These are phyloP conservation scores for Arabis alpina DNA, from an alignment of 345 rosid genomes.

Conservation along the genomic window DNA sequence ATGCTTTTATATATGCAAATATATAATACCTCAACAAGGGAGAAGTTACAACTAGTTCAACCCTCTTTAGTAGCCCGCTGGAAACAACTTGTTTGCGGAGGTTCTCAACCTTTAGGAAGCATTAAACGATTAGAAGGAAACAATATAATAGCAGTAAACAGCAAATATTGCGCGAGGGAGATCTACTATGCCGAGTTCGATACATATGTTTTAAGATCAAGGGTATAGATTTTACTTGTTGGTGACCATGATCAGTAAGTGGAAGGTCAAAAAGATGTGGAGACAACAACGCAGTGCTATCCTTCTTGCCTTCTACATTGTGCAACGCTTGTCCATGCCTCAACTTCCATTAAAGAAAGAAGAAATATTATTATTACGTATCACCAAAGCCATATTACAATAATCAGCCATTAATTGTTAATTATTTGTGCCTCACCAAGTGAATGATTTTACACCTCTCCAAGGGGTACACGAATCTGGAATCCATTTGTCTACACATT, in stretches of 20 bases:
- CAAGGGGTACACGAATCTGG: conserved; percentile 50
- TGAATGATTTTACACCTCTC: conserved; percentile 59
- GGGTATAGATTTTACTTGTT: conserved; percentile 49
- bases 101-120: conserved; percentile 39
- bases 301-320: conserved; percentile 58
- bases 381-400: background rate
- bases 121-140: background rate
- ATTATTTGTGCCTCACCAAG: conserved; percentile 45
- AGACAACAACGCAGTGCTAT: conserved; percentile 50
- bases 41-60: conserved; percentile 45
- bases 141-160: background rate
- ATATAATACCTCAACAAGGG: conserved; percentile 43
- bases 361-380: background rate
- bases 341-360: conserved; percentile 45
- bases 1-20: background rate
- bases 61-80: conserved; percentile 40
- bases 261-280: conserved; percentile 63
- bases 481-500: conserved; percentile 40
- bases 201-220: background rate
- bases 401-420: background rate
- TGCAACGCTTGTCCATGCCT: conserved; percentile 79
- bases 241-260: conserved; percentile 60
- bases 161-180: background rate
- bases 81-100: conserved; percentile 37
- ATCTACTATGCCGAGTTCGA: background rate